A percentile compares a stretch with the other conserved stretches of the same genome.
These are phyloP conservation scores for Meira miltonrushii DNA, from an alignment of 1,284 basidiomycete genomes.

Conservation along the genomic window DNA sequence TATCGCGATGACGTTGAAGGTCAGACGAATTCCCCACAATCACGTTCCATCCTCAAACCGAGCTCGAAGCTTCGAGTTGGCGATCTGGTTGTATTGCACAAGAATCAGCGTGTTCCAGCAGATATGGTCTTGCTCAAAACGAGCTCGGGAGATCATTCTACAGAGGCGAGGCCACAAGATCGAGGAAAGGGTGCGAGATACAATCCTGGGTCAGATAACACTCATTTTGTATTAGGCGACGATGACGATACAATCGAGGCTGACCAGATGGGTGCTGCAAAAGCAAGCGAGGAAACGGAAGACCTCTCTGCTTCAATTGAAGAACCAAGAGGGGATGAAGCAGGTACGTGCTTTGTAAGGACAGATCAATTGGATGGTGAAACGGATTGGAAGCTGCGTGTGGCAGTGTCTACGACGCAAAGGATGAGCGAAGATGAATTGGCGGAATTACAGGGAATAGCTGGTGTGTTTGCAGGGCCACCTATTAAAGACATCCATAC, in stretches of 20 bases:
- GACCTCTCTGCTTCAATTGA: background rate
- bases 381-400: conserved; percentile 96
- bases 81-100: conserved; percentile 84
- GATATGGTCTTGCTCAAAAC: conserved; percentile 87
- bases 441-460: conserved; percentile 57
- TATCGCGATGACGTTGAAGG: background rate
- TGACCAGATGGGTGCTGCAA: background rate
- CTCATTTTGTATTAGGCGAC: conserved; percentile 32
- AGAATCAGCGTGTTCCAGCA: conserved; percentile 94
- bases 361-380: conserved; percentile 98
- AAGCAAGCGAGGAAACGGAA: background rate
- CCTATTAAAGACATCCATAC: conserved; percentile 96
- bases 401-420: conserved; percentile 80
- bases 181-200: background rate
- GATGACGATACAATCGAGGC: conserved; percentile 27
- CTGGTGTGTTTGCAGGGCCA: conserved; percentile 65
- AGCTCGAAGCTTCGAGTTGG: conserved; percentile 85
- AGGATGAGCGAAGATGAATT: conserved; percentile 65
- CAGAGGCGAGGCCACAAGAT: background rate
- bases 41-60: conserved; percentile 54
- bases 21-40: background rate
- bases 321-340: conserved; percentile 58
- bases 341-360: conserved; percentile 91
- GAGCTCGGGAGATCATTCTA: conserved; percentile 53
- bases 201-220: background rate